Evolutionary conservation across 371 early-diverging fungal species (phyloP).

Genomic region (Nosema bombycis): DNA sequence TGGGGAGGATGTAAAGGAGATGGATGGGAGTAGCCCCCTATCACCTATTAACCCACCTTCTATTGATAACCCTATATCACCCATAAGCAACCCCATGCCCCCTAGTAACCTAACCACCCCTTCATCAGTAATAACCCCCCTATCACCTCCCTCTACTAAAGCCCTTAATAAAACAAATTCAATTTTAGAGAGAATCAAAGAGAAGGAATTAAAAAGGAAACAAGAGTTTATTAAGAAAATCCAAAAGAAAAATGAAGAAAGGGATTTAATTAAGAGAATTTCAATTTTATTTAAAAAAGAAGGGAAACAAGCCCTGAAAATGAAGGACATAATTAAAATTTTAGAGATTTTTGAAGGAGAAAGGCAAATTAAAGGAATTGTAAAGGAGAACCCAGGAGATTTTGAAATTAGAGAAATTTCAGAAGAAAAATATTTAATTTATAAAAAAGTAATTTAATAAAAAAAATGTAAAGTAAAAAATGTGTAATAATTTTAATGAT

Average conservation of each 20-base stretch:
- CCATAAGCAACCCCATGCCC: no score
- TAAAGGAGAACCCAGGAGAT: slow-evolving; percentile 2
- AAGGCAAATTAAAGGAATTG: slow-evolving; percentile 31
- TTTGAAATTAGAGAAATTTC: slow-evolving; percentile 43
- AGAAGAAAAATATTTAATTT: slow-evolving; percentile 34
- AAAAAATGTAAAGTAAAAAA: not conserved
- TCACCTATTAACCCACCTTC: no score
- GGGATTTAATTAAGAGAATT: slow-evolving; percentile 37
- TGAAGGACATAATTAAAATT: slow-evolving; percentile 37
- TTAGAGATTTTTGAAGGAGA: slow-evolving; percentile 32
- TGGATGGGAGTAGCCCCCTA: not conserved
- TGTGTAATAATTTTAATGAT: not conserved
- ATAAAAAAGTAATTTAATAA: not conserved
- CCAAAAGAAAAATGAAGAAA: slow-evolving; percentile 53
- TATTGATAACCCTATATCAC: not conserved
- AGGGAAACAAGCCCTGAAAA: slow-evolving; percentile 35
- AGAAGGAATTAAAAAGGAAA: slow-evolving; percentile 60
- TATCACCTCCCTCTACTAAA: no score
- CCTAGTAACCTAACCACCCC: no score
- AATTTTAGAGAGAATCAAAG: slow-evolving; percentile 60
- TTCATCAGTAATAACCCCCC: no score
- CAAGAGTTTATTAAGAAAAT: slow-evolving; percentile 53
- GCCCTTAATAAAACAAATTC: slow-evolving; percentile 1
- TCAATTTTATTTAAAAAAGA: slow-evolving; percentile 30
- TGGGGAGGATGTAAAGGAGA: not conserved